Evolutionary conservation across 169 alveolate genomes (phyloP).

Genomic region (Plasmodium gallinaceum): DNA sequence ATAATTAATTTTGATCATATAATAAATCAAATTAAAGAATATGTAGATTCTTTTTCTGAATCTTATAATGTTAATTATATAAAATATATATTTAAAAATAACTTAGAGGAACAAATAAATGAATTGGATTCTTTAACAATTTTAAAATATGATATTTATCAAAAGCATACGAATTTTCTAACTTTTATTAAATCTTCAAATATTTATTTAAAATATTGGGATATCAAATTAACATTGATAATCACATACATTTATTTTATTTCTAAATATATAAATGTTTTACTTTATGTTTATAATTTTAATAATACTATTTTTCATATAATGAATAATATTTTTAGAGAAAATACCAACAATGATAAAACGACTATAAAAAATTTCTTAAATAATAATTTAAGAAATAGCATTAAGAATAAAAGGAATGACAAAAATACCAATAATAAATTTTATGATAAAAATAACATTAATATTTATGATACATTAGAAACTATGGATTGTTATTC

Average conservation of each 20-base stretch:
- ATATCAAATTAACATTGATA: slow-evolving; percentile 62
- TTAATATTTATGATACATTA: too few species aligned
- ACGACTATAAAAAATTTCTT: too few species aligned
- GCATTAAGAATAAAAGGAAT: too few species aligned
- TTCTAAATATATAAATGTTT: slow-evolving; percentile 52
- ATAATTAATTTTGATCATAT: slow-evolving; percentile 51
- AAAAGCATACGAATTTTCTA: slow-evolving; percentile 36
- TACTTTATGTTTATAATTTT: slow-evolving; percentile 47
- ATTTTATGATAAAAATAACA: too few species aligned
- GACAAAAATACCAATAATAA: too few species aligned
- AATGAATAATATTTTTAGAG: background rate
- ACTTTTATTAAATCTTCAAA: slow-evolving; percentile 50
- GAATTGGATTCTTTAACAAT: slow-evolving; percentile 33
- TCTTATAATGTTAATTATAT: slow-evolving; percentile 48
- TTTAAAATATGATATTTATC: slow-evolving; percentile 55
- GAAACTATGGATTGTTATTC: too few species aligned
- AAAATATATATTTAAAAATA: slow-evolving; percentile 70
- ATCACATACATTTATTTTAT: slow-evolving; percentile 45
- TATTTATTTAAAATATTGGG: slow-evolving; percentile 75
- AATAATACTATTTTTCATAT: slow-evolving; percentile 44
- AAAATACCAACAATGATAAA: too few species aligned
- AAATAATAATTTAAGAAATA: too few species aligned
- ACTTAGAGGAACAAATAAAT: slow-evolving; percentile 41
- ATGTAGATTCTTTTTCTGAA: slow-evolving; percentile 24
- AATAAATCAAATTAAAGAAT: slow-evolving; percentile 34